Percentiles rank a stretch among this genome's conserved stretches.
Conservation (phyloP, 2,329 filamentous ascomycete genomes). For the Aspergillus fumigatus region DNA sequence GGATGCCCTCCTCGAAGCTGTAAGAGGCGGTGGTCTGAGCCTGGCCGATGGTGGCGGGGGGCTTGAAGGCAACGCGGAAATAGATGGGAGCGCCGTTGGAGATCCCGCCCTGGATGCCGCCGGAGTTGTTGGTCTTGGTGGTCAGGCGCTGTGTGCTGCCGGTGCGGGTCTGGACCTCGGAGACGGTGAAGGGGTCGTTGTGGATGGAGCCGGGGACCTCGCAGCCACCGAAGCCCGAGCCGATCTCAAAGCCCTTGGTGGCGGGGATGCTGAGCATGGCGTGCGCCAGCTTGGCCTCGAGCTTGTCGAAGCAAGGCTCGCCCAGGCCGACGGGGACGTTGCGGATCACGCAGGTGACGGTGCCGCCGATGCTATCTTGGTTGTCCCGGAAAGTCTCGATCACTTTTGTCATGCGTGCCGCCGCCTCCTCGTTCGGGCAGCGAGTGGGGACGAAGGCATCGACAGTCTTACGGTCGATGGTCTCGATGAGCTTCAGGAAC, state of each 20-base stretch:
- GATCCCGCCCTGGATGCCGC: slow-evolving; percentile 93
- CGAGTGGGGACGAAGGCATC: slow-evolving; percentile 82
- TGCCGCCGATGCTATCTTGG: slow-evolving; percentile 88
- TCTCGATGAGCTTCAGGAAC: slow-evolving; percentile 70
- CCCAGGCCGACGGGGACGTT: slow-evolving; percentile 81
- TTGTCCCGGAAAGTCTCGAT: slow-evolving; percentile 75
- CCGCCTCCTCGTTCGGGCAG: slow-evolving; percentile 66
- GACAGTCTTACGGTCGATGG: slow-evolving; percentile 69
- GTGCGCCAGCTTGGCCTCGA: slow-evolving; percentile 85
- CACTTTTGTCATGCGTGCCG: slow-evolving; percentile 68
- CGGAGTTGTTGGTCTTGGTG: slow-evolving; percentile 91
- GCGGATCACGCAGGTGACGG: slow-evolving; percentile 87
- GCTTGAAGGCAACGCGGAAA: slow-evolving; percentile 94
- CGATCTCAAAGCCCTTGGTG: slow-evolving; percentile 93
- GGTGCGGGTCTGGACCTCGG: slow-evolving; percentile 25
- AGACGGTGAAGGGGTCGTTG: slow-evolving; percentile 79
- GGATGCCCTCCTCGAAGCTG: slow-evolving; percentile 66
- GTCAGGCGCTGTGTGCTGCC: slow-evolving; percentile 56
- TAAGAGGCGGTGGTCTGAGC: slow-evolving; percentile 81
- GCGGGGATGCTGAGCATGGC: slow-evolving; percentile 95
- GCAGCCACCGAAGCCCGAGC: slow-evolving; percentile 83
- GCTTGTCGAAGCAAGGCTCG: slow-evolving; percentile 92
- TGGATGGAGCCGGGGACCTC: slow-evolving; percentile 83
- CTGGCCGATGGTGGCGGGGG: slow-evolving; percentile 86
- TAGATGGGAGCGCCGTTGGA: slow-evolving; percentile 90